Conservation (phyloP, 2,329 filamentous ascomycete genomes). For the Fusarium verrucosum region DNA sequence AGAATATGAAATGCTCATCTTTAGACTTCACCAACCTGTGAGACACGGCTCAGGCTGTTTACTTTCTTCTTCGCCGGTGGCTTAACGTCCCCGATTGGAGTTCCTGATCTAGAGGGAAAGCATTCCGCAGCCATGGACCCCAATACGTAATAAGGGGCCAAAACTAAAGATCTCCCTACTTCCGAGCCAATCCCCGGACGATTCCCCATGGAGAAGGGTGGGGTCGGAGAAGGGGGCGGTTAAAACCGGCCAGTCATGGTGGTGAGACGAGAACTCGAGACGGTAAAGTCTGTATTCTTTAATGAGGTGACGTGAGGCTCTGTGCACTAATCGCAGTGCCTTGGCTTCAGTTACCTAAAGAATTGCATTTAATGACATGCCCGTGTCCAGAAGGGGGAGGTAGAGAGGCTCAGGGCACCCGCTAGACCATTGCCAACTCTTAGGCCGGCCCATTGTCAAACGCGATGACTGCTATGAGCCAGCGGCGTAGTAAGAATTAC, state of each 20-base stretch:
- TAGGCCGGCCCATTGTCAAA: neutral
- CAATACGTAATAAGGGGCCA: constrained; percentile 16
- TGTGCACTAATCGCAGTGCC: neutral
- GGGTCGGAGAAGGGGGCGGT: neutral
- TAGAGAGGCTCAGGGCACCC: neutral
- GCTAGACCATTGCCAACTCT: neutral
- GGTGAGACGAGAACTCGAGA: constrained; percentile 18
- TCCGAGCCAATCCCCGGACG: constrained; percentile 28
- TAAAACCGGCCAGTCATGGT: constrained; percentile 7
- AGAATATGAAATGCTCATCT: neutral
- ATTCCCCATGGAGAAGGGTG: constrained; percentile 29
- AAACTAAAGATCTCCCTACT: neutral
- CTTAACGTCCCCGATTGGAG: constrained; percentile 1
- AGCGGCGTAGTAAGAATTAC: neutral
- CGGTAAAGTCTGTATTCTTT: neutral
- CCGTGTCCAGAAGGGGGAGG: constrained; percentile 12
- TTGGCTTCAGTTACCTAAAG: constrained; percentile 23
- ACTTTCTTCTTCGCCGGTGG: neutral
- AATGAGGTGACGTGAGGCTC: constrained; percentile 13
- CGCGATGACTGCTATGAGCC: constrained; percentile 1
- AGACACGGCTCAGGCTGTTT: neutral
- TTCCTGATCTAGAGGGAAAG: neutral
- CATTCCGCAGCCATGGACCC: neutral
- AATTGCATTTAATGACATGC: constrained; percentile 14
- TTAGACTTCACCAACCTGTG: neutral